phyloP scores from a whole-genome alignment of 129 eudicot species.

The Centrapalus pauciflorus region DNA sequence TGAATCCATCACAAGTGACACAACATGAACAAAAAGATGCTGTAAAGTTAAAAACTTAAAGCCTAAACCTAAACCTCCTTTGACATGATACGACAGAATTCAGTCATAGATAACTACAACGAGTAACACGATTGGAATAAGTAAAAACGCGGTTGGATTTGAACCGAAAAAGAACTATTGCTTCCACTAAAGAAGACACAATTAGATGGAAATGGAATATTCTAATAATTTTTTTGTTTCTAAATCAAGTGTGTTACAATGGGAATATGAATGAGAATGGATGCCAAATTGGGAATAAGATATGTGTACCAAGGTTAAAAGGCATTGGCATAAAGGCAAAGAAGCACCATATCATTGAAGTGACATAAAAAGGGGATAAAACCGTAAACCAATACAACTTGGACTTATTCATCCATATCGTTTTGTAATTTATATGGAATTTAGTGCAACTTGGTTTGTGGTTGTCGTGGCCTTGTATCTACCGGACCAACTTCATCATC shows the following conservation, averaged over 20 bases:
- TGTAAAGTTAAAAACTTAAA: too few relatives aligned
- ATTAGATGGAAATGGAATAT: conserved; percentile 17
- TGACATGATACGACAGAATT: too few relatives aligned
- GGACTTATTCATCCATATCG: conserved; percentile 42
- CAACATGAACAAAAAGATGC: too few relatives aligned
- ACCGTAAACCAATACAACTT: conserved; percentile 30
- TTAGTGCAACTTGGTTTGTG: conserved; percentile 36
- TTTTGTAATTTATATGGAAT: conserved; percentile 22
- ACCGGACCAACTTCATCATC: conserved; percentile 22
- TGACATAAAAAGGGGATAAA: conserved; percentile 42
- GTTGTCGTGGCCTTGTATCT: conserved; percentile 35
- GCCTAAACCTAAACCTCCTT: too few relatives aligned
- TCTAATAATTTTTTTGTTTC: conserved; percentile 34
- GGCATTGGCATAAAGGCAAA: conserved; percentile 47
- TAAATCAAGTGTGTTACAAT: conserved; percentile 41
- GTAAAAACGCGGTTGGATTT: conserved; percentile 26
- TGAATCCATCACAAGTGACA: too few relatives aligned
- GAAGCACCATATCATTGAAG: conserved; percentile 45
- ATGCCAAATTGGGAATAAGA: conserved; percentile 56
- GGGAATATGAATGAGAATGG: conserved; percentile 22
- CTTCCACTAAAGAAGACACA: conserved; percentile 39
- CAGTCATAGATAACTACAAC: too few relatives aligned
- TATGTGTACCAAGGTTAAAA: conserved; percentile 56
- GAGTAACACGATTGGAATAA: too few relatives aligned
- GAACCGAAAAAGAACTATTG: conserved; percentile 18